phyloP scores from a whole-genome alignment of 805 yeast genomes.

The Lachancea fermentati region DNA sequence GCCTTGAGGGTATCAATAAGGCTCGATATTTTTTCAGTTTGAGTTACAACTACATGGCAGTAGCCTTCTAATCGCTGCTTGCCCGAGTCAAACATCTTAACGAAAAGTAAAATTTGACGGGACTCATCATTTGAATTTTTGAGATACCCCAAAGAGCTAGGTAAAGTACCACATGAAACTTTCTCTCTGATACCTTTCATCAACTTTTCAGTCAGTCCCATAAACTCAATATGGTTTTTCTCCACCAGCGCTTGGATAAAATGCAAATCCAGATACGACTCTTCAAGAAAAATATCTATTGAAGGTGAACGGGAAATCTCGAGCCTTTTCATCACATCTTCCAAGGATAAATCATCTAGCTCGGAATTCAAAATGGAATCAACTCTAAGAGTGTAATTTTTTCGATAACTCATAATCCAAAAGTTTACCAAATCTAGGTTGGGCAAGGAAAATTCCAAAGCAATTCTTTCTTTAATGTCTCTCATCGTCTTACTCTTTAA shows the following conservation, averaged over 20 bases:
- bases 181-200: constrained; percentile 2
- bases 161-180: constrained; percentile 1
- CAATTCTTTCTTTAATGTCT: constrained; percentile 46
- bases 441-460: constrained; percentile 38
- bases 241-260: background rate
- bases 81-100: constrained; percentile 62
- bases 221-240: background rate
- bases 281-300: constrained; percentile 63
- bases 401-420: constrained; percentile 61
- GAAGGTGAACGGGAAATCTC: constrained; percentile 44
- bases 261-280: constrained; percentile 34
- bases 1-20: constrained; percentile 20
- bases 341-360: constrained; percentile 39
- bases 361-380: constrained; percentile 36
- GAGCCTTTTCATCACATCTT: constrained; percentile 43
- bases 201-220: constrained; percentile 2
- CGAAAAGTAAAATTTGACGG: constrained; percentile 34
- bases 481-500: constrained; percentile 50
- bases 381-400: constrained; percentile 66
- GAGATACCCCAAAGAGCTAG: constrained; percentile 1
- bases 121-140: constrained; percentile 3
- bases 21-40: constrained; percentile 38
- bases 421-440: constrained; percentile 42
- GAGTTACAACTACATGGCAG: constrained; percentile 50
- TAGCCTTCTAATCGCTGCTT: constrained; percentile 57